Percentiles rank a stretch among this genome's conserved stretches.
phyloP scores from a whole-genome alignment of 2,329 filamentous ascomycete species.

The Colletotrichum destructivum region DNA sequence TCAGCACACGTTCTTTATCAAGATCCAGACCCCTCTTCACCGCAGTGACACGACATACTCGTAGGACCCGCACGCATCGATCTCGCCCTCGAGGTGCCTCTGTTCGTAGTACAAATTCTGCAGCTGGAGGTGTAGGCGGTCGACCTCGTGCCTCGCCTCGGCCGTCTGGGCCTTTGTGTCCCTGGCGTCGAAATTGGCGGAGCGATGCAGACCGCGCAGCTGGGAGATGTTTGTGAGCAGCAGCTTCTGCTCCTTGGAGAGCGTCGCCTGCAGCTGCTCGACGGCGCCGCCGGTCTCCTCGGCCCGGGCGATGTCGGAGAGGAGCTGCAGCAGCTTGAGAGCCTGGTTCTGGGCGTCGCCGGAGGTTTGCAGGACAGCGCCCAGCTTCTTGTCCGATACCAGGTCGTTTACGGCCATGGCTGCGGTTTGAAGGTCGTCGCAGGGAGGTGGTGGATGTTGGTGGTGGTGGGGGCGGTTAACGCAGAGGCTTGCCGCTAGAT shows the following conservation, averaged over 20 bases:
- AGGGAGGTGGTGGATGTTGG: too few relatives aligned
- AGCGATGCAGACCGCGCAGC: constrained; percentile 85
- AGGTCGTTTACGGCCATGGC: constrained; percentile 58
- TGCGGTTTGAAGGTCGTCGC: not conserved
- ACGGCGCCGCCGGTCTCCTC: constrained; percentile 57
- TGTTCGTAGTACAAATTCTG: constrained; percentile 99
- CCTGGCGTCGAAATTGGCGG: constrained; percentile 84
- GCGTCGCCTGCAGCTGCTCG: constrained; percentile 67
- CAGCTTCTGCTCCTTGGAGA: constrained; percentile 84
- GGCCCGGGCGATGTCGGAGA: constrained; percentile 61
- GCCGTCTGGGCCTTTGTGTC: constrained; percentile 90
- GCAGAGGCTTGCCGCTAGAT: not conserved
- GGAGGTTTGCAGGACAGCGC: constrained; percentile 80
- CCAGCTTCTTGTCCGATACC: constrained; percentile 66
- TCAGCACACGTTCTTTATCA: constrained; percentile 45
- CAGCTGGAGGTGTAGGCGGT: constrained; percentile 90
- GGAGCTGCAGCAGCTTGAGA: constrained; percentile 72
- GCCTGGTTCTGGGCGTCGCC: constrained; percentile 81
- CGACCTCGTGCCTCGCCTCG: constrained; percentile 91
- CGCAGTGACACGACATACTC: constrained; percentile 70
- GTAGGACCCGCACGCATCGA: constrained; percentile 90
- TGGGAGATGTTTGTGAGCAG: constrained; percentile 85
- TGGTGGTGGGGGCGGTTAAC: not conserved
- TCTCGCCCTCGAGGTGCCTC: constrained; percentile 90
- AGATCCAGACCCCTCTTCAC: not conserved